Evolutionary conservation across 2,329 filamentous ascomycete species (phyloP).

Genomic region (Fusarium falciforme): DNA sequence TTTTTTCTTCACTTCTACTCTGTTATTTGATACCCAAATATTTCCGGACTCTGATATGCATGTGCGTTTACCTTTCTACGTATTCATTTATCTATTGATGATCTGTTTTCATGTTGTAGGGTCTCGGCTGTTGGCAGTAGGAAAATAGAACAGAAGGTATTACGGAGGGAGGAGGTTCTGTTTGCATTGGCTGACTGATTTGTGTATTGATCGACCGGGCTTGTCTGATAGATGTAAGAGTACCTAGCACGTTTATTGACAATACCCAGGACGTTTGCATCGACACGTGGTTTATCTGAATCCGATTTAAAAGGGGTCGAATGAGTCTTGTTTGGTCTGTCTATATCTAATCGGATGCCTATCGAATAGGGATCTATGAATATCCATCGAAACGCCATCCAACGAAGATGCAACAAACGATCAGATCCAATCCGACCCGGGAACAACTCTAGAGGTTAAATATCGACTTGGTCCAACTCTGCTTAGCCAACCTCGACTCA

Average conservation of each 20-base stretch:
- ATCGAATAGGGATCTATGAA: background rate
- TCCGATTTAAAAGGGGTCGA: background rate
- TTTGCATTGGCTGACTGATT: constrained; percentile 17
- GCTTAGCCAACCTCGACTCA: background rate
- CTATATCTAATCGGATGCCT: constrained; percentile 9
- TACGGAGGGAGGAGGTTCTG: constrained; percentile 3
- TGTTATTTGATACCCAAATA: constrained; percentile 45
- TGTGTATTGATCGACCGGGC: background rate
- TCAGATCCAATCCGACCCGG: background rate
- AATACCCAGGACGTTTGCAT: constrained; percentile 18
- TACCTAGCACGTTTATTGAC: constrained; percentile 17
- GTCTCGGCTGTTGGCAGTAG: constrained; percentile 8
- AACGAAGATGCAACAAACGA: background rate
- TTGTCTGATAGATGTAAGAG: constrained; percentile 10
- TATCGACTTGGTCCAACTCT: background rate
- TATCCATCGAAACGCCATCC: background rate
- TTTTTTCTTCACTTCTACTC: constrained; percentile 38
- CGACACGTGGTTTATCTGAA: background rate
- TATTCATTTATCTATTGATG: constrained; percentile 15
- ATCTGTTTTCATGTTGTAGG: constrained; percentile 20
- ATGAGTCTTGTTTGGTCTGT: constrained; percentile 2
- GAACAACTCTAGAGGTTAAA: background rate
- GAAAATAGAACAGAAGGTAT: constrained; percentile 34
- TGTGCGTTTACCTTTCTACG: constrained; percentile 11
- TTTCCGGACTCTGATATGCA: constrained; percentile 26